Conservation (phyloP, 768 basidiomycete genomes). For the Leccinum imitatum region DNA sequence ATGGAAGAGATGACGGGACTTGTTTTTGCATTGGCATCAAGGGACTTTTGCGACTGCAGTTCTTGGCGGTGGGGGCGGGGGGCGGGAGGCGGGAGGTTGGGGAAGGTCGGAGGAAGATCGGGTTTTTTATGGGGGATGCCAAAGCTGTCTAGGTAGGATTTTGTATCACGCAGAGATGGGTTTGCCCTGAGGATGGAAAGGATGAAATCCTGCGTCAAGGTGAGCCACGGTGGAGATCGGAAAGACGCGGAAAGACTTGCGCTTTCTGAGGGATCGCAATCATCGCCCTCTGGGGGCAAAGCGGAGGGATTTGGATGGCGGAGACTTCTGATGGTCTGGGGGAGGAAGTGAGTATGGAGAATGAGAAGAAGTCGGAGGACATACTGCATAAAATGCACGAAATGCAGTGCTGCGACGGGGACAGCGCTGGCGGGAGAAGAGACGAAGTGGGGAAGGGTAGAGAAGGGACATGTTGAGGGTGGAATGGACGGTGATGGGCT, state of each 20-base stretch:
- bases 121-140: slow-evolving; percentile 52
- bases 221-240: slow-evolving; percentile 7
- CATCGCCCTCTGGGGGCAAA: slow-evolving; percentile 22
- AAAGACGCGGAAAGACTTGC: slow-evolving; percentile 33
- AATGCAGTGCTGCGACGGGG: slow-evolving; percentile 40
- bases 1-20: slow-evolving; percentile 68
- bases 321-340: slow-evolving; percentile 32
- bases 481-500: background rate
- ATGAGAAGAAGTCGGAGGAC: slow-evolving; percentile 16
- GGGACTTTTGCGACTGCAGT: slow-evolving; percentile 26
- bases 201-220: slow-evolving; percentile 79
- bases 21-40: slow-evolving; percentile 35
- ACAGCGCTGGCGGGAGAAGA: slow-evolving; percentile 29
- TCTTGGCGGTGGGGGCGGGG: slow-evolving; percentile 14
- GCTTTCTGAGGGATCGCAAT: slow-evolving; percentile 44
- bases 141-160: slow-evolving; percentile 90
- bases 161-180: slow-evolving; percentile 88
- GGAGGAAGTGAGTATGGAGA: slow-evolving; percentile 21
- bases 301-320: slow-evolving; percentile 16
- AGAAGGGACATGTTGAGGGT: slow-evolving; percentile 26
- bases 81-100: slow-evolving; percentile 27
- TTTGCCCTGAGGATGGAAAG: slow-evolving; percentile 91
- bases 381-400: slow-evolving; percentile 57
- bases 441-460: slow-evolving; percentile 15
- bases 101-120: slow-evolving; percentile 20